Evolutionary conservation across 202 grass and related monocot species (phyloP).

Genomic region (Hordeum pubiflorum): DNA sequence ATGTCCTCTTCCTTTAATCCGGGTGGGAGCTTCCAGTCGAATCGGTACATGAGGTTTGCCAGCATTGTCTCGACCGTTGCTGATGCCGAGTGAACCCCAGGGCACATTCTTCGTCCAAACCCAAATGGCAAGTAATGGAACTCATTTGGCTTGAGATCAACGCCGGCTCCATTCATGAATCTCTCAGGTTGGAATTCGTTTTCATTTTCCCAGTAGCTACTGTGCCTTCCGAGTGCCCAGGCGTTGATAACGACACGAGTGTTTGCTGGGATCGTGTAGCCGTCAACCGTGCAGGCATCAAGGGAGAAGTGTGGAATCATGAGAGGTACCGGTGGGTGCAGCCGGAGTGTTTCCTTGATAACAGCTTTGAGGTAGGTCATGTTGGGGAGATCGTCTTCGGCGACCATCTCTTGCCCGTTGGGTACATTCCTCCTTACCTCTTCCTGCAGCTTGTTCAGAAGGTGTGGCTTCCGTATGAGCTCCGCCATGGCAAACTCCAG

Average conservation of each 20-base stretch:
- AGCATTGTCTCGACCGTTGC: conserved; percentile 23
- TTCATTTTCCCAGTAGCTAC: conserved; percentile 26
- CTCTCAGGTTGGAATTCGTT: conserved; percentile 36
- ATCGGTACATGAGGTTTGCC: conserved; percentile 30
- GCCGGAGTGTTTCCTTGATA: not conserved
- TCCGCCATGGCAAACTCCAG: conserved; percentile 38
- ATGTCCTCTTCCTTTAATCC: not conserved
- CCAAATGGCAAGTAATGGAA: conserved; percentile 38
- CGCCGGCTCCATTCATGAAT: not conserved
- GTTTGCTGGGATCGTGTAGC: conserved; percentile 26
- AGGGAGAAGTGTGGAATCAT: conserved; percentile 6
- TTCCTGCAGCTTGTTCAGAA: conserved; percentile 10
- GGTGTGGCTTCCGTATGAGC: not conserved
- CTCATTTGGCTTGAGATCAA: conserved; percentile 26
- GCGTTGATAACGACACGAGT: conserved; percentile 34
- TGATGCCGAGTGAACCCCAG: conserved; percentile 13
- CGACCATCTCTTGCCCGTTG: not conserved
- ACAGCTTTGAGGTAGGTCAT: conserved; percentile 31
- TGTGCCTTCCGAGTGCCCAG: conserved; percentile 37
- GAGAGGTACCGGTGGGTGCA: conserved; percentile 3
- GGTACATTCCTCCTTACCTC: conserved; percentile 24
- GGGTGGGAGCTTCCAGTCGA: conserved; percentile 33
- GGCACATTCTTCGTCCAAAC: conserved; percentile 31
- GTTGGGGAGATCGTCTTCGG: conserved; percentile 12
- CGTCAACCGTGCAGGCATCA: conserved; percentile 22